Base-by-base conservation (phyloP, 495 filamentous ascomycete genomes). In the Lasiosphaeriaceae sp. region DNA sequence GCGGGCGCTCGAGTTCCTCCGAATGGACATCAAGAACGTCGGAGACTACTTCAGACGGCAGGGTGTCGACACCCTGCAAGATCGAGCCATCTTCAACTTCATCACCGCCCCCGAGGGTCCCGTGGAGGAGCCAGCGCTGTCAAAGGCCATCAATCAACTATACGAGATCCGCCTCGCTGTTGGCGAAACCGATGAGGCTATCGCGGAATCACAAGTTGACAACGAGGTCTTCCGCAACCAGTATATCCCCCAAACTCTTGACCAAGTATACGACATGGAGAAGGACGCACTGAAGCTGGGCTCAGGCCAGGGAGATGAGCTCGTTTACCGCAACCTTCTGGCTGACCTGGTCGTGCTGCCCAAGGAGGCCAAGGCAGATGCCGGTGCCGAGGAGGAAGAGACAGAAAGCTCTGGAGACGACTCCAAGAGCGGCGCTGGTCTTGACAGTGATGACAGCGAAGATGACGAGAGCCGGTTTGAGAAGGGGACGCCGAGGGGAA, bases 21-120 rank as follows among this genome's bases (percentile, higher is more conserved):
- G 92, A 19, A 97, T 96, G 90, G 94, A 98, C 70, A 89, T 97
- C 71, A 97, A 96, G 78, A 98, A 98, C 64, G 83, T 94, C 2
- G 85, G 81, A 44, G 90, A 95, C 66, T 98, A 94, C 74, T 98
- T 98, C 81, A 73, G 83, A 49, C 80, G 88, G 3, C 87, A 95
- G 64, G 88, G 86, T 47, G 90, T 97, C 2, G 83, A 92, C 57
- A 86, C 81, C 0, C 75, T 97, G 11, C 66, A 83, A 3, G 92
- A 97, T 63, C 83, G 83, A 21, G 71, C 78, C 0, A 71, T 90
- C 8, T 97, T 94, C 74, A 80, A 86, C 47, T 97, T 96, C 70
- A 84, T 96, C 59, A 87, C 84, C 1, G 72, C 77, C 2, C 59
- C 66, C 4, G 76, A 86, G 12, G 87, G 83, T 0, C 61, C 75